These are phyloP conservation scores for Oemleria cerasiformis DNA, from an alignment of 306 rosid species.

Conservation along the genomic window DNA sequence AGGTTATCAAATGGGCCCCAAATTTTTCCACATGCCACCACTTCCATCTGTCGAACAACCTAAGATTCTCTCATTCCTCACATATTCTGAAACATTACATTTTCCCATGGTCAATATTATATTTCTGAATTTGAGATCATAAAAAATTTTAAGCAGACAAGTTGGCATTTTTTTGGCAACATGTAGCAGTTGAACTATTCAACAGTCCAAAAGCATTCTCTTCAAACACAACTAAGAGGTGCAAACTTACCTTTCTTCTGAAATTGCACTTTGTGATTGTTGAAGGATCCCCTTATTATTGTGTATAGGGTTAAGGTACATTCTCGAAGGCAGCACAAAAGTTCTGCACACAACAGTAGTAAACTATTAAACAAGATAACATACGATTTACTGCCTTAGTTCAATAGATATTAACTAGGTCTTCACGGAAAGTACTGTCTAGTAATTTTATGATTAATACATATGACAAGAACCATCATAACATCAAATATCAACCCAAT, in stretches of 20 bases:
- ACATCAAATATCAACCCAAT: not conserved
- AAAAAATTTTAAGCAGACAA: not conserved
- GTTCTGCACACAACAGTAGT: slow-evolving; percentile 58
- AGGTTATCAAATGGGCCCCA: too few species aligned
- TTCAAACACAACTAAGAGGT: slow-evolving; percentile 11
- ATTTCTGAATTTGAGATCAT: not conserved
- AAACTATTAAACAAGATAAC: slow-evolving; percentile 3
- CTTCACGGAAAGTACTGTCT: not conserved
- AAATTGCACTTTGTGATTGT: slow-evolving; percentile 36
- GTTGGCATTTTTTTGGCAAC: not conserved
- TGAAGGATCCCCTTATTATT: slow-evolving; percentile 89
- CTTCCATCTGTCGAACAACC: too few species aligned
- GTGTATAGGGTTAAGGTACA: slow-evolving; percentile 91
- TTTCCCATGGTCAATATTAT: too few species aligned
- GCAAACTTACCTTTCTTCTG: slow-evolving; percentile 59
- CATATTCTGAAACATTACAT: too few species aligned
- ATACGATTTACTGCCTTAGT: not conserved
- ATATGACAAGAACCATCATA: not conserved
- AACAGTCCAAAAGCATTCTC: not conserved
- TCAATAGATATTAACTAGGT: not conserved
- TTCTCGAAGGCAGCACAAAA: slow-evolving; percentile 91
- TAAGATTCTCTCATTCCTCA: too few species aligned
- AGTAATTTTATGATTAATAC: not conserved
- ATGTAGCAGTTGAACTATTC: not conserved
- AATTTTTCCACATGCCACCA: too few species aligned